Percentiles rank a stretch among this genome's conserved stretches.
Evolutionary conservation across 257 asterid genomes (phyloP).

Genomic region (Nicotiana otophora): DNA sequence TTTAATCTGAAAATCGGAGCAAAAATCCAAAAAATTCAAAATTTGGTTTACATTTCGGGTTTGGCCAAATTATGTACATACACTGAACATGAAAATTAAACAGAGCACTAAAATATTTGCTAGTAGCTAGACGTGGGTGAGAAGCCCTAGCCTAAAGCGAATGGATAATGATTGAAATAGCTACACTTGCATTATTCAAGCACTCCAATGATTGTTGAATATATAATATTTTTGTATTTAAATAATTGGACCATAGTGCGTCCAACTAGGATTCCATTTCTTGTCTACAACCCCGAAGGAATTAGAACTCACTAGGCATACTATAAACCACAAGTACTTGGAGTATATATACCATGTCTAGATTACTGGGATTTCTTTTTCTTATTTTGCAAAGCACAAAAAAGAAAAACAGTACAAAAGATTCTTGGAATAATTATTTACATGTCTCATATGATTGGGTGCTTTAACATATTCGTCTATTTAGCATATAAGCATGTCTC

Average conservation of each 20-base stretch:
- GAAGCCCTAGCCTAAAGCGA: background rate
- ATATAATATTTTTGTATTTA: background rate
- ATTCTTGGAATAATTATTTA: background rate
- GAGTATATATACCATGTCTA: background rate
- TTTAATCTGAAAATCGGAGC: no score
- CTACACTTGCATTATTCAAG: constrained; percentile 8
- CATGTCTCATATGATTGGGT: background rate
- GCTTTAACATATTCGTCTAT: background rate
- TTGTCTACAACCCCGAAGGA: constrained; percentile 7
- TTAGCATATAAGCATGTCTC: background rate
- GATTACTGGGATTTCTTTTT: background rate
- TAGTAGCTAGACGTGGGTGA: constrained; percentile 6
- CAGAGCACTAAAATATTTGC: background rate
- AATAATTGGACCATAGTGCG: constrained; percentile 12
- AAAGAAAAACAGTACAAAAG: background rate
- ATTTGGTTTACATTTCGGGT: no score
- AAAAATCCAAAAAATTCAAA: no score
- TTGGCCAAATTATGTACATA: no score
- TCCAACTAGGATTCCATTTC: constrained; percentile 33
- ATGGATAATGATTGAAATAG: constrained; percentile 9
- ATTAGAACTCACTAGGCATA: background rate
- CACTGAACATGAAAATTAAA: background rate
- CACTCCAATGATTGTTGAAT: constrained; percentile 10
- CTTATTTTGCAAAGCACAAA: background rate
- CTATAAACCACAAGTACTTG: background rate